A percentile compares a stretch with the other conserved stretches of the same genome.
Evolutionary conservation across 768 basidiomycete species (phyloP).

Genomic region (Termitomyces bulborhizus): DNA sequence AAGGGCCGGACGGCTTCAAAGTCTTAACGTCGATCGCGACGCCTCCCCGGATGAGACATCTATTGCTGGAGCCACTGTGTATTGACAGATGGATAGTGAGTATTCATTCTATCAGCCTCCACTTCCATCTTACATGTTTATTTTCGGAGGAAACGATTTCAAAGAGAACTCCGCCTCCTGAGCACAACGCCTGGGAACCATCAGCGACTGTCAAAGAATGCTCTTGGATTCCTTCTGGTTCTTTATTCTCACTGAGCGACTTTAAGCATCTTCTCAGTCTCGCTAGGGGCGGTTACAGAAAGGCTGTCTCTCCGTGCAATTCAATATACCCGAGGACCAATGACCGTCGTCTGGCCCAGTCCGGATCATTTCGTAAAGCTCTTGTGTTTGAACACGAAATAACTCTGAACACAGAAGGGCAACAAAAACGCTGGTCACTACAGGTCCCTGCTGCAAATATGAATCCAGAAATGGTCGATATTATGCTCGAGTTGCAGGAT

Average conservation of each 20-base stretch:
- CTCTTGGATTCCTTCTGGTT: conserved; percentile 12
- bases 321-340: background rate
- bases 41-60: conserved; percentile 7
- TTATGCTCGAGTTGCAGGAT: conserved; percentile 33
- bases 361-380: conserved; percentile 19
- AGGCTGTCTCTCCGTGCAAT: background rate
- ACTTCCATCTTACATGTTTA: background rate
- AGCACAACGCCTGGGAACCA: conserved; percentile 10
- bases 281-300: conserved; percentile 1
- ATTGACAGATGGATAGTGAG: conserved; percentile 14
- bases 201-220: background rate
- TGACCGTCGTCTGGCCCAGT: conserved; percentile 1
- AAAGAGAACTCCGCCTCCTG: conserved; percentile 7
- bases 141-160: conserved; percentile 4
- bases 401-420: conserved; percentile 21
- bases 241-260: conserved; percentile 7
- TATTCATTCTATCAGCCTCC: background rate
- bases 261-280: conserved; percentile 7
- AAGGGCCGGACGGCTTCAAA: conserved; percentile 1
- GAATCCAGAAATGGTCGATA: conserved; percentile 32
- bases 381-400: conserved; percentile 30
- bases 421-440: conserved; percentile 24
- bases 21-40: conserved; percentile 10
- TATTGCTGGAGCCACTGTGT: conserved; percentile 9
- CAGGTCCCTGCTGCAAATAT: conserved; percentile 26